phyloP scores from a whole-genome alignment of 257 asterid species.

The Nicotiana benthamiana region DNA sequence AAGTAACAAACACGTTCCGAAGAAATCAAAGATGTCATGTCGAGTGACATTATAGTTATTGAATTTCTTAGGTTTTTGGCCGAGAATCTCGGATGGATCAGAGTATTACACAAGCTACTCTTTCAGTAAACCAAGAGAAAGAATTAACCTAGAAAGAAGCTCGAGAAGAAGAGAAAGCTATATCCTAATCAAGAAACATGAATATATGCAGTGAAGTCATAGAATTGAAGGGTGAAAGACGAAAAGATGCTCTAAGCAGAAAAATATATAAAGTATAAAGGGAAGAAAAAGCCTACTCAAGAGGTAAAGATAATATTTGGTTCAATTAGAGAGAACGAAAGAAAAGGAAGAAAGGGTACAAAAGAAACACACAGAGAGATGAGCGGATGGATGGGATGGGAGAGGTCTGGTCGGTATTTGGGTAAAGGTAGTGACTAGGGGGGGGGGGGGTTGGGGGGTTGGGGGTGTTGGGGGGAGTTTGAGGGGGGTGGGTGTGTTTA shows the following conservation, averaged over 20 bases:
- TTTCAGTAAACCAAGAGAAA: not conserved
- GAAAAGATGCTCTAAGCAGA: not conserved
- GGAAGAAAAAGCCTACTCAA: conserved; percentile 10
- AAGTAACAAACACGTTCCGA: conserved; percentile 60
- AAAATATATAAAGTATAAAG: conserved; percentile 9
- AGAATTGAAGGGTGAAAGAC: not conserved
- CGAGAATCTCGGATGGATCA: not conserved
- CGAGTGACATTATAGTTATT: conserved; percentile 34
- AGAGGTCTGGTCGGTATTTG: not conserved
- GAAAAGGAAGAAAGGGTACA: no score
- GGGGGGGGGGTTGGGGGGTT: not conserved
- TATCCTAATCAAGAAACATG: no score
- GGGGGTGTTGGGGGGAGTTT: not conserved
- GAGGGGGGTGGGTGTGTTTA: not conserved
- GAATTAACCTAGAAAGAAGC: no score
- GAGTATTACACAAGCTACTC: not conserved
- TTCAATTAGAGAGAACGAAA: not conserved
- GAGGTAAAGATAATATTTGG: conserved; percentile 1
- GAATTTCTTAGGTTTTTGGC: not conserved
- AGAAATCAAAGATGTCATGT: conserved; percentile 13
- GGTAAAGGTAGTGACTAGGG: no score
- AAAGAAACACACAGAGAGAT: conserved; percentile 1
- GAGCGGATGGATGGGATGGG: not conserved
- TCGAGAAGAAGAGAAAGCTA: not conserved
- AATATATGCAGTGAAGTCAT: not conserved